These are phyloP conservation scores for Xylaria sp. DNA, from an alignment of 2,329 filamentous ascomycete species.

Conservation along the genomic window DNA sequence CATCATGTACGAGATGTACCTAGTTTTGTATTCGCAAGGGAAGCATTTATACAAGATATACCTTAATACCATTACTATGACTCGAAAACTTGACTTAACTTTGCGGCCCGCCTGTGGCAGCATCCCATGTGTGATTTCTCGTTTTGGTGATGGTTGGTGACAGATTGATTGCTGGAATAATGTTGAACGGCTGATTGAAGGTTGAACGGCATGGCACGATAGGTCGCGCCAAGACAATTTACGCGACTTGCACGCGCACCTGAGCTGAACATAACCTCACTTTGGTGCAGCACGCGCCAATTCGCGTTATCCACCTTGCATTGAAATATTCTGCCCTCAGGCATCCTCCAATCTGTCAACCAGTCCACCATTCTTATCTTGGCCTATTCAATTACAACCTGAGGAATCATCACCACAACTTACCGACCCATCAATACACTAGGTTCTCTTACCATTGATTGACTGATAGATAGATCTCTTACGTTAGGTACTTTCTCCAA, in stretches of 20 bases:
- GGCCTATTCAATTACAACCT: not conserved
- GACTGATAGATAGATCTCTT: too few species aligned
- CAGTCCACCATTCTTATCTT: conserved; percentile 1
- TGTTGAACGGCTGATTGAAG: not conserved
- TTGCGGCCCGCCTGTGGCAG: too few species aligned
- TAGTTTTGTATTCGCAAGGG: too few species aligned
- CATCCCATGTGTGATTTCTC: too few species aligned
- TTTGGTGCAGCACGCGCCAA: conserved; percentile 13
- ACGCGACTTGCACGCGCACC: conserved; percentile 24
- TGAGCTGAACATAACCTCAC: conserved; percentile 8
- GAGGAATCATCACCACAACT: too few species aligned
- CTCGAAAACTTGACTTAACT: too few species aligned
- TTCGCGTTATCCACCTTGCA: conserved; percentile 17
- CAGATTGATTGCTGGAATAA: too few species aligned
- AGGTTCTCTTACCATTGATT: not conserved
- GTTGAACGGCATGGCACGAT: not conserved
- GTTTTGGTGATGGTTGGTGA: too few species aligned
- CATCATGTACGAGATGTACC: too few species aligned
- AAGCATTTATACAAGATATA: too few species aligned
- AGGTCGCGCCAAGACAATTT: conserved; percentile 12
- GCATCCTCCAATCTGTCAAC: conserved; percentile 19
- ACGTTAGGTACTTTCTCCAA: too few species aligned
- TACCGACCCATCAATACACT: not conserved
- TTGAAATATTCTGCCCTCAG: conserved; percentile 6
- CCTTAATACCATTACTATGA: too few species aligned